A percentile compares a stretch with the other conserved stretches of the same genome.
Conservation (phyloP, 192 early-diverging fungal genomes). For the Podila horticola region DNA sequence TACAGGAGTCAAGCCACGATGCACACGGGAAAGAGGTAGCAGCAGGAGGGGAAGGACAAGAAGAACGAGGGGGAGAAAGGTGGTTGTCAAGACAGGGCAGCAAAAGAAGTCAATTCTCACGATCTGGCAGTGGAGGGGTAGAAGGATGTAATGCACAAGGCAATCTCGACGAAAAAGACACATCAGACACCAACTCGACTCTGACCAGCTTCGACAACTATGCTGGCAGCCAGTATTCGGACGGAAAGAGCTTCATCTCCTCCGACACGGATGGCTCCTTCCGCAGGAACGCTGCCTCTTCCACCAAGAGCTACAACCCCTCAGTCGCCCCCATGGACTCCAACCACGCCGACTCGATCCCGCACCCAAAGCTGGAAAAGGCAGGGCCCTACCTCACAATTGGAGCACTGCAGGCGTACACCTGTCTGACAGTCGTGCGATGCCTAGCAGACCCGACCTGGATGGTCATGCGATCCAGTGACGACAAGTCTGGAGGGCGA, state of each 20-base stretch:
- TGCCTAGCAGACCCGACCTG: slow-evolving; percentile 40
- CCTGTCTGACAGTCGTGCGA: slow-evolving; percentile 28
- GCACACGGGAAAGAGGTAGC: too few relatives aligned
- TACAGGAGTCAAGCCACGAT: background rate
- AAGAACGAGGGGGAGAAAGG: background rate
- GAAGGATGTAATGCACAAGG: background rate
- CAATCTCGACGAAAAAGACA: background rate
- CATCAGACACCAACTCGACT: background rate
- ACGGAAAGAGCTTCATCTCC: too few relatives aligned
- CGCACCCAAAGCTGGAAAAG: slow-evolving; percentile 19
- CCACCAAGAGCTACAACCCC: background rate
- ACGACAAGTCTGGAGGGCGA: slow-evolving; percentile 13
- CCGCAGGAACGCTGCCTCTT: background rate
- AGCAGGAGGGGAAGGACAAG: background rate
- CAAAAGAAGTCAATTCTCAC: background rate
- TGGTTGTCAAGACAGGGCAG: background rate
- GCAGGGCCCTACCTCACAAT: slow-evolving; percentile 18
- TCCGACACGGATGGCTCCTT: too few relatives aligned
- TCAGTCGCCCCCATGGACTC: slow-evolving; percentile 2
- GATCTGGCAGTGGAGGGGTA: background rate
- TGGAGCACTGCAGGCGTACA: slow-evolving; percentile 32
- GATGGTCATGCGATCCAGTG: slow-evolving; percentile 19
- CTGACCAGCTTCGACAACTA: background rate
- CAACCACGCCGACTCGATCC: background rate
- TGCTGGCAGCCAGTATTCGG: too few relatives aligned